Percentiles rank a stretch among this genome's conserved stretches.
phyloP scores from a whole-genome alignment of 441 rosid species.

The Corymbia citriodora region DNA sequence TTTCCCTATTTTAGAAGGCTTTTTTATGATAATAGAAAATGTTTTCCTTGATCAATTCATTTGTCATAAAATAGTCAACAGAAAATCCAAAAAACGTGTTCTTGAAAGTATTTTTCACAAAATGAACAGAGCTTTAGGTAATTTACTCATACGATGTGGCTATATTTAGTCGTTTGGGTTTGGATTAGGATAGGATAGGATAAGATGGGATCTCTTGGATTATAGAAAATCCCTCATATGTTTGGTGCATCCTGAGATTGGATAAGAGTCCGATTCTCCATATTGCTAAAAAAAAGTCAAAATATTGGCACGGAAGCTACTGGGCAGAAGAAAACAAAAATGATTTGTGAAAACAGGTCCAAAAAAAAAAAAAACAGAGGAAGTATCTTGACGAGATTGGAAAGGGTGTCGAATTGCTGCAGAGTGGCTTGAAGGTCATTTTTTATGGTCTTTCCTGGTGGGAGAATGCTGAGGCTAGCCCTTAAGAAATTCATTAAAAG shows the following conservation, averaged over 20 bases:
- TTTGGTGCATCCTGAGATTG: not conserved
- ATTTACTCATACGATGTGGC: not conserved
- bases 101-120: no score
- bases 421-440: not conserved
- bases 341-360: not conserved
- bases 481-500: not conserved
- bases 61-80: fast-evolving
- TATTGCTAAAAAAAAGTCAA: not conserved
- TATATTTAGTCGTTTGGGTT: fast-evolving
- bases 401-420: not conserved
- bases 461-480: not conserved
- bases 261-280: not conserved
- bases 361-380: not conserved
- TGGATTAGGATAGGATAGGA: no score
- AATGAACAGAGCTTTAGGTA: fast-evolving
- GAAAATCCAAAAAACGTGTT: fast-evolving
- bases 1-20: not conserved
- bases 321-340: not conserved
- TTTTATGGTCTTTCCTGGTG: not conserved
- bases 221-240: no score
- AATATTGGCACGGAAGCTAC: not conserved
- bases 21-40: no score
- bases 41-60: fast-evolving
- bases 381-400: not conserved
- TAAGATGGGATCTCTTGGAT: not conserved